Evolutionary conservation across 1,139 yeast species (phyloP).

Genomic region (Debaryomycetaceae sp.): DNA sequence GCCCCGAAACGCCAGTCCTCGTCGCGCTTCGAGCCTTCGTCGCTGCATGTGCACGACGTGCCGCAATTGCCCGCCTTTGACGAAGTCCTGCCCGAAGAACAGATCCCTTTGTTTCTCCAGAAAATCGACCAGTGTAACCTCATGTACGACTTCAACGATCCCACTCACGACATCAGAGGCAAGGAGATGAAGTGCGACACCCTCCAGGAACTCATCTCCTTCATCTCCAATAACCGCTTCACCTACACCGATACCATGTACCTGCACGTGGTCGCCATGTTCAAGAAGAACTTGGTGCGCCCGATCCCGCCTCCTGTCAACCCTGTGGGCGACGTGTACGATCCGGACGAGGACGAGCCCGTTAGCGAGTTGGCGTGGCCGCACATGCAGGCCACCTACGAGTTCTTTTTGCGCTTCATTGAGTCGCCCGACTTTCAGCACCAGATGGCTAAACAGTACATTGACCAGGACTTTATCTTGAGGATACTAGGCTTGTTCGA

Average conservation of each 20-base stretch:
- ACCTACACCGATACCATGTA: constrained; percentile 88
- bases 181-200: constrained; percentile 85
- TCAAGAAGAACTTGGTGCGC: constrained; percentile 76
- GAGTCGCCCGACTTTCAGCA: constrained; percentile 95
- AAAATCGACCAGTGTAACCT: constrained; percentile 92
- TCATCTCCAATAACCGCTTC: constrained; percentile 71
- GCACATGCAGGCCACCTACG: constrained; percentile 95
- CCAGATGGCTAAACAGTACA: constrained; percentile 83
- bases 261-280: constrained; percentile 81
- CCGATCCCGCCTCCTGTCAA: constrained; percentile 98
- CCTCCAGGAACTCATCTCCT: constrained; percentile 79
- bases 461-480: constrained; percentile 83
- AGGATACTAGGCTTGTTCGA: constrained; percentile 80
- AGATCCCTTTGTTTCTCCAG: constrained; percentile 68
- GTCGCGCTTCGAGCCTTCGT: constrained; percentile 76
- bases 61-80: constrained; percentile 80
- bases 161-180: constrained; percentile 83
- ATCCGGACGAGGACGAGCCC: constrained; percentile 98
- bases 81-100: constrained; percentile 82
- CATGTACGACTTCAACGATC: constrained; percentile 89
- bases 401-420: constrained; percentile 81
- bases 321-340: constrained; percentile 91
- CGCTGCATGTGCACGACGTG: constrained; percentile 54
- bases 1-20: constrained; percentile 92
- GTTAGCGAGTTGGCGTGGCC: constrained; percentile 98